A percentile compares a stretch with the other conserved stretches of the same genome.
Evolutionary conservation across 2,329 filamentous ascomycete species (phyloP).

Genomic region (Macroventuria anomochaeta): DNA sequence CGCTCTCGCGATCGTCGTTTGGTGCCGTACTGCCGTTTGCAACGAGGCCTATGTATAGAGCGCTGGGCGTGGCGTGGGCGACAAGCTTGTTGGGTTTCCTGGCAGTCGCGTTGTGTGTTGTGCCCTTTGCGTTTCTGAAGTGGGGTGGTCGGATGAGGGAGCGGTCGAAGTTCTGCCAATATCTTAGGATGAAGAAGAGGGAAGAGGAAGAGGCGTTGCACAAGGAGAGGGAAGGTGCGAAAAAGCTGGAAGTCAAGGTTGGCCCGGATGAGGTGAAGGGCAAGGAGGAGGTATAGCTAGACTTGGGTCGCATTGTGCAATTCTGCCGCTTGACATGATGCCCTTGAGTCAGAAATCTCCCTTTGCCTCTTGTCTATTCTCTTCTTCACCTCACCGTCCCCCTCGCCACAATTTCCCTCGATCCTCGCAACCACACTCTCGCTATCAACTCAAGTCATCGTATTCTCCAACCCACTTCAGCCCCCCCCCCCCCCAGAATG

Average conservation of each 20-base stretch:
- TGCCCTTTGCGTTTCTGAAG: conserved; percentile 65
- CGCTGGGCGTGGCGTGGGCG: conserved; percentile 73
- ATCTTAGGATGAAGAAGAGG: conserved; percentile 54
- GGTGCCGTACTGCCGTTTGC: conserved; percentile 66
- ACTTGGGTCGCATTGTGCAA: neutral
- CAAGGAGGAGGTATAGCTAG: conserved; percentile 21
- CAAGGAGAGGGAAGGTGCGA: conserved; percentile 22
- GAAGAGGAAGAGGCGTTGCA: conserved; percentile 36
- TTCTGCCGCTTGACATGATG: neutral
- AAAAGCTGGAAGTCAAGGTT: neutral
- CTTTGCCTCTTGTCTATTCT: neutral
- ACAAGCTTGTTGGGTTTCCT: conserved; percentile 59
- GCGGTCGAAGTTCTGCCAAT: conserved; percentile 67
- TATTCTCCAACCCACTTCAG: too few relatives aligned
- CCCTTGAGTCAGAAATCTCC: neutral
- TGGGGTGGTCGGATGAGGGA: conserved; percentile 62
- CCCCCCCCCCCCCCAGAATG: neutral
- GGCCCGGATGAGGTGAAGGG: conserved; percentile 12
- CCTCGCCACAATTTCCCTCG: too few relatives aligned
- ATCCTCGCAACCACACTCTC: neutral
- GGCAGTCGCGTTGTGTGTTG: conserved; percentile 58
- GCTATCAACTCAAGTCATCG: too few relatives aligned
- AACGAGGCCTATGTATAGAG: conserved; percentile 65
- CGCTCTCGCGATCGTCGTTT: conserved; percentile 78
- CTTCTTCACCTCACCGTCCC: neutral